A percentile compares a stretch with the other conserved stretches of the same genome.
Conservation (phyloP, 768 basidiomycete genomes). For the Podaxis sp. region DNA sequence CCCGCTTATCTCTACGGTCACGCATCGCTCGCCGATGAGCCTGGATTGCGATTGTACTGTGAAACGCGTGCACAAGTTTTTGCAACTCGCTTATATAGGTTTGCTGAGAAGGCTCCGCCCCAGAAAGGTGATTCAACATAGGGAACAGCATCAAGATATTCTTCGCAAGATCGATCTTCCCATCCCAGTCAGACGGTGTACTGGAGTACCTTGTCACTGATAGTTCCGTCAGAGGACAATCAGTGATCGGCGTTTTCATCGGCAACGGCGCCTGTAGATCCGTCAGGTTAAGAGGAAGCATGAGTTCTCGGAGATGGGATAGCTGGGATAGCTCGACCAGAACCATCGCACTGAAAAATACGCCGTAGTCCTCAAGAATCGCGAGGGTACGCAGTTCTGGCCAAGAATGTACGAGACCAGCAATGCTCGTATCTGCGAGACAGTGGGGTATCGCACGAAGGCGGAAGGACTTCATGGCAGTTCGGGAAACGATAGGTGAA, state of each 20-base stretch:
- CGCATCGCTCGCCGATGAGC: background rate
- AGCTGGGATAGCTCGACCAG: background rate
- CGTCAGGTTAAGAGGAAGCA: background rate
- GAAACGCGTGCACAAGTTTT: background rate
- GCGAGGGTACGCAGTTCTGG: background rate
- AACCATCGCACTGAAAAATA: background rate
- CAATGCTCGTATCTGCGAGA: background rate
- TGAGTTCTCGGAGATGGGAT: background rate
- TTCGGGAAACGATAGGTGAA: background rate
- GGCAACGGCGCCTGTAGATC: background rate
- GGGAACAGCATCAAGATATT: conserved; percentile 2
- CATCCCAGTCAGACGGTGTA: background rate
- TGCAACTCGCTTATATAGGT: background rate
- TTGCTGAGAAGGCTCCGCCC: background rate
- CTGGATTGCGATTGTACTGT: background rate
- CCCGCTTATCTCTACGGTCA: background rate
- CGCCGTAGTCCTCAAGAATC: background rate
- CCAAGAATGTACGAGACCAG: background rate
- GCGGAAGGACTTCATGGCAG: background rate
- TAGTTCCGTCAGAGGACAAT: background rate
- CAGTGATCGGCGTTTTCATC: background rate
- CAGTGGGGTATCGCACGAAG: background rate
- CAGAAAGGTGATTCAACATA: background rate
- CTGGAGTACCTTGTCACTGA: background rate
- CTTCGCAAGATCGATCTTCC: background rate